Evolutionary conservation across 2,329 filamentous ascomycete species (phyloP), one percentile per base, ranked within the genome.

Genomic region (Neofusicoccum ribis): DNA sequence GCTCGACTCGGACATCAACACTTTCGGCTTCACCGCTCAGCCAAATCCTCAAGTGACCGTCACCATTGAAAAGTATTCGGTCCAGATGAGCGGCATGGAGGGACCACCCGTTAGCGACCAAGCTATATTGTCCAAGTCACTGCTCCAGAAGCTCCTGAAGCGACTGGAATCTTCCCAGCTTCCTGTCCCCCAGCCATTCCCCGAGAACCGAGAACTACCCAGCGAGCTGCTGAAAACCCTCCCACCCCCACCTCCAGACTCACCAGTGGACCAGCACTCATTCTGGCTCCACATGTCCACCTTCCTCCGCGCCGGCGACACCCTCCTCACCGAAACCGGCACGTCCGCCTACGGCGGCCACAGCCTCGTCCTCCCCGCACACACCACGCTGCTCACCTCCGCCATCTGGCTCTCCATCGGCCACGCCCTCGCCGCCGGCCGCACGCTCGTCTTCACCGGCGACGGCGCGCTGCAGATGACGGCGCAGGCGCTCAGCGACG

Each of bases 111-210:
- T 44, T 84, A 23, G 85, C 6, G 89, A 89, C 39, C 77, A 92
- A 59, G 78, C 93, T 69, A 93, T 90, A 46, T 92, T 90, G 0
- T 92, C 92, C 68, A 50, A 50, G 23, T 31, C 47, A 1, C 11
- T 50, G 3, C 47, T 50, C 47, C 20, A 8, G 12, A 50, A 34
- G 14, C 23, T 50, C 47, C 14, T 50, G 11, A 50, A 50, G 47
- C 47, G 23, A 2, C 27, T 50, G 23, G 3, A 12, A 3, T n/a
- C 47, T 3, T 8, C 20, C n/a, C 47, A 14, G 23, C 47, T 50
- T 14, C 23, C 47, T 7, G 9, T 14, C 23, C 23, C 23, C 3
- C 23, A 50, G 11, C 47, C 47, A 3, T 50, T 50, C 12, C 47
- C 23, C 23, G 46, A 6, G 46, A 27, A 15, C 46, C 46, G 11